Evolutionary conservation across 805 yeast species (phyloP).

Genomic region (Priceomyces medius): DNA sequence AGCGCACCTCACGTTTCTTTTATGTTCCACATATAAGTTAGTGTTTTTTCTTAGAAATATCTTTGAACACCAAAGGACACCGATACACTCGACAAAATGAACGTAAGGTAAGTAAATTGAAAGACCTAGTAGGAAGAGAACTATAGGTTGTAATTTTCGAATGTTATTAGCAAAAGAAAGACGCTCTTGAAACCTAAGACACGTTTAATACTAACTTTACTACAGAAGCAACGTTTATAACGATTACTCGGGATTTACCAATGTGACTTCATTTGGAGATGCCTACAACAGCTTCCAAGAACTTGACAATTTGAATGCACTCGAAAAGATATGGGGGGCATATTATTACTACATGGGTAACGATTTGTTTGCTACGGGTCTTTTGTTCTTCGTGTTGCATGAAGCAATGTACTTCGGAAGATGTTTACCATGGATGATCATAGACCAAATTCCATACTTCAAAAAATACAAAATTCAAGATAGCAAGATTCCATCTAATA

Average conservation of each 20-base stretch:
- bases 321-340: constrained; percentile 84
- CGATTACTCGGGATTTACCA: constrained; percentile 34
- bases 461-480: constrained; percentile 87
- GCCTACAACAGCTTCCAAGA: constrained; percentile 28
- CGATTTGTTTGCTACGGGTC: constrained; percentile 89
- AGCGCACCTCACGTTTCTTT: constrained; percentile 4
- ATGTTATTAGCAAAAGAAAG: no score
- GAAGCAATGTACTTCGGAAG: constrained; percentile 90
- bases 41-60: neutral
- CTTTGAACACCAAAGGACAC: neutral
- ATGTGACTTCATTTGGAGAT: constrained; percentile 29
- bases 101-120: neutral
- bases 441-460: constrained; percentile 84
- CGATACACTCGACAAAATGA: neutral
- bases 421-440: constrained; percentile 87
- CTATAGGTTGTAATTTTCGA: no score
- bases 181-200: no score
- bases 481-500: constrained; percentile 70
- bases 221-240: constrained; percentile 22
- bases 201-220: constrained; percentile 5
- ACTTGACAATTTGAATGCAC: constrained; percentile 12
- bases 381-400: constrained; percentile 77
- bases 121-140: neutral
- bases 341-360: constrained; percentile 84
- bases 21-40: constrained; percentile 1